Percentiles rank a stretch among this genome's conserved stretches.
phyloP scores from a whole-genome alignment of 768 basidiomycete genomes.

The Trametopsis cervina region DNA sequence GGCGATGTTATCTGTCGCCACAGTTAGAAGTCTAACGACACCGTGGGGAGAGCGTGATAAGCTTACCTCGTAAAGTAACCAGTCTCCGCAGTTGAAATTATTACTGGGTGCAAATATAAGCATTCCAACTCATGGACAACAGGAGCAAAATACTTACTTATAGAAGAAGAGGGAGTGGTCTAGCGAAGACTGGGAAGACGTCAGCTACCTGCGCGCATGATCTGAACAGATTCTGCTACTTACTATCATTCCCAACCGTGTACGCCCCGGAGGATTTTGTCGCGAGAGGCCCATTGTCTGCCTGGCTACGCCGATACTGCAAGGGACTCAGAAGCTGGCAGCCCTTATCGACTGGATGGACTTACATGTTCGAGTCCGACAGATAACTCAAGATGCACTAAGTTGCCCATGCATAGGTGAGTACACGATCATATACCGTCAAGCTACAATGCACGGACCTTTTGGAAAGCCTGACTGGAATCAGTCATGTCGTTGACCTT shows the following conservation, averaged over 20 bases:
- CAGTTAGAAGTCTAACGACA: conserved; percentile 3
- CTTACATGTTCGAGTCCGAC: conserved; percentile 75
- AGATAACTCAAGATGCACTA: conserved; percentile 80
- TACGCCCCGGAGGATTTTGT: conserved; percentile 34
- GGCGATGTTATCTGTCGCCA: conserved; percentile 53
- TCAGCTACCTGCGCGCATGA: conserved; percentile 1
- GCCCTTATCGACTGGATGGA: conserved; percentile 7
- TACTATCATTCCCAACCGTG: conserved; percentile 55
- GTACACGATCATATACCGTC: no score
- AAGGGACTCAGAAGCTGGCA: conserved; percentile 11
- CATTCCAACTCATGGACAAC: no score
- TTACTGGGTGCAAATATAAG: conserved; percentile 36
- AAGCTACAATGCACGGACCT: conserved; percentile 34
- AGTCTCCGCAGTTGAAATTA: conserved; percentile 71
- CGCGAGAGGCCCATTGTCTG: conserved; percentile 44
- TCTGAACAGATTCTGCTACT: conserved; percentile 19
- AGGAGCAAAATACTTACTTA: conserved; percentile 47
- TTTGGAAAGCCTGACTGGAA: conserved; percentile 70
- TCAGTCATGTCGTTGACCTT: conserved; percentile 59
- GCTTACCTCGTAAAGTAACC: conserved; percentile 71
- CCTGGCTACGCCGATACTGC: conserved; percentile 50
- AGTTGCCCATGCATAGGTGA: no score
- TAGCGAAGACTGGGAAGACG: conserved; percentile 47
- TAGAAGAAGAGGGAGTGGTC: conserved; percentile 83
- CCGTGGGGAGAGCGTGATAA: background rate